A percentile compares a stretch with the other conserved stretches of the same genome.
Evolutionary conservation across 2,329 filamentous ascomycete genomes (phyloP).

Genomic region (Aspergillus spinulosporus): DNA sequence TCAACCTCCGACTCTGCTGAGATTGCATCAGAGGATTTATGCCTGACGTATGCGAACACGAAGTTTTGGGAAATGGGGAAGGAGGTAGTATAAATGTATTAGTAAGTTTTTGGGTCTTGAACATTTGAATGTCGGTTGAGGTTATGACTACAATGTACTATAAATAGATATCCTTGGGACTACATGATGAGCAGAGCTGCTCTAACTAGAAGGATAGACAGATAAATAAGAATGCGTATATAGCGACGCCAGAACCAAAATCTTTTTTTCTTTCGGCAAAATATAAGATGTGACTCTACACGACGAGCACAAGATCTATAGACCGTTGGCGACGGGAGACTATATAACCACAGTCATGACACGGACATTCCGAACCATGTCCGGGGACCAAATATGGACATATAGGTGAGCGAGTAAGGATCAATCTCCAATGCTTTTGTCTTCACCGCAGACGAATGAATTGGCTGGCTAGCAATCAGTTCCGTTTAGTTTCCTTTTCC

Average conservation of each 20-base stretch:
- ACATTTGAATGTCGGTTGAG: neutral
- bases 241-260: slow-evolving; percentile 12
- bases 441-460: neutral
- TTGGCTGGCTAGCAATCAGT: neutral
- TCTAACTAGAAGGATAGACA: neutral
- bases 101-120: neutral
- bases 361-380: neutral
- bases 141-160: neutral
- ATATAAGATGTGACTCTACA: slow-evolving; percentile 14
- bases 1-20: neutral
- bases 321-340: slow-evolving; percentile 10
- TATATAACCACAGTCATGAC: slow-evolving; percentile 4
- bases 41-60: slow-evolving; percentile 46
- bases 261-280: slow-evolving; percentile 11
- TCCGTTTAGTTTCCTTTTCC: slow-evolving; percentile 32
- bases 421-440: slow-evolving; percentile 11
- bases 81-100: slow-evolving; percentile 29
- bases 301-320: slow-evolving; percentile 16
- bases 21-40: slow-evolving; percentile 26
- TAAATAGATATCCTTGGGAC: neutral
- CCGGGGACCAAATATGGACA: neutral
- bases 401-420: neutral
- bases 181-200: neutral
- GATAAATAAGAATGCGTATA: neutral
- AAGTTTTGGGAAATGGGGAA: slow-evolving; percentile 45